A percentile compares a stretch with the other conserved stretches of the same genome.
phyloP scores from a whole-genome alignment of 805 yeast species.

The Metschnikowia lachancei region DNA sequence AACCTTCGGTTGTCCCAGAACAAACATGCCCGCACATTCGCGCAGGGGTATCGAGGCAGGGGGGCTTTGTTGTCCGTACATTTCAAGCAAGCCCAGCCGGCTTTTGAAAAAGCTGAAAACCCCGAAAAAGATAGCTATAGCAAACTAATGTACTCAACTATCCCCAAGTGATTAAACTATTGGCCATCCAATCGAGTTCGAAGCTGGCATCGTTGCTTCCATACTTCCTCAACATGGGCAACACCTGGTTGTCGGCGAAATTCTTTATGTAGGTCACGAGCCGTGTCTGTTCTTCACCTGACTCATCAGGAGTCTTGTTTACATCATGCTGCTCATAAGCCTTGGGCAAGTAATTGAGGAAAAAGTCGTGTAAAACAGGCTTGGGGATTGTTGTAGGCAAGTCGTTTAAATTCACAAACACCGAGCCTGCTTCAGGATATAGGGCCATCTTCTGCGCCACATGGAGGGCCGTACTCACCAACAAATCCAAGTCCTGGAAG shows the following conservation, averaged over 20 bases:
- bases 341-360: constrained; percentile 31
- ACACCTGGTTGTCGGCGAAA: constrained; percentile 19
- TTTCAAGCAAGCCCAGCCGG: too few species aligned
- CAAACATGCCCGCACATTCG: too few species aligned
- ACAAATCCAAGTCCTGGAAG: constrained; percentile 39
- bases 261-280: constrained; percentile 11
- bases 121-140: too few species aligned
- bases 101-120: background rate
- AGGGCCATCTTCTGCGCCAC: constrained; percentile 24
- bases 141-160: too few species aligned
- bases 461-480: constrained; percentile 30
- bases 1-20: too few species aligned
- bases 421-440: constrained; percentile 7
- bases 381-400: constrained; percentile 35
- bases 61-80: too few species aligned
- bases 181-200: constrained; percentile 39
- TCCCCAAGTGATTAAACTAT: constrained; percentile 25
- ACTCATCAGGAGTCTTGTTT: background rate
- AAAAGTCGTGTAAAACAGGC: constrained; percentile 37
- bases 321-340: constrained; percentile 8
- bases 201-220: constrained; percentile 27
- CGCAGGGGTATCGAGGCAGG: too few species aligned
- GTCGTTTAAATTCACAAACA: constrained; percentile 31
- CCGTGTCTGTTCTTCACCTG: background rate
- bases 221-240: constrained; percentile 38